These are phyloP conservation scores for Oryza longistaminata DNA, from an alignment of 176 grass and related monocot species.

Conservation along the genomic window DNA sequence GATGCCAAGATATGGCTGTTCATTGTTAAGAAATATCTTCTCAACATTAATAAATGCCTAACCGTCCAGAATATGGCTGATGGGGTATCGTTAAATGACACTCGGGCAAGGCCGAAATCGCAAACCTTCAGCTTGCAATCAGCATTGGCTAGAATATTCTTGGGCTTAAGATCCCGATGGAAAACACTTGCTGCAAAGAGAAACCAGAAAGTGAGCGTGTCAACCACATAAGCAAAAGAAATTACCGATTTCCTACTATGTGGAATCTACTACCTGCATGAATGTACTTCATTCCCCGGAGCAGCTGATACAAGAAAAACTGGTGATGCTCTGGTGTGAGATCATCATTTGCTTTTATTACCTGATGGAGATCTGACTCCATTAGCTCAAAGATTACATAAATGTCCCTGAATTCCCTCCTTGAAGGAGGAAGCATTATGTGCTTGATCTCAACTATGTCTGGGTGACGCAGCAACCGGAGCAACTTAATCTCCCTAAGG, in stretches of 20 bases:
- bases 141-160: slow-evolving; percentile 95
- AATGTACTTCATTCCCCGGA: slow-evolving; percentile 88
- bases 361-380: slow-evolving; percentile 85
- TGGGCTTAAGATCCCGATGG: slow-evolving; percentile 92
- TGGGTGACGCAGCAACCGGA: slow-evolving; percentile 69
- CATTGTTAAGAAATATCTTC: neutral
- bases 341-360: slow-evolving; percentile 89
- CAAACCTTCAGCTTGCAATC: slow-evolving; percentile 91
- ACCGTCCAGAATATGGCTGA: slow-evolving; percentile 98
- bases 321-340: slow-evolving; percentile 87
- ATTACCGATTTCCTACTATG: neutral
- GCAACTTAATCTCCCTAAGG: slow-evolving; percentile 87
- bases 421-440: slow-evolving; percentile 87
- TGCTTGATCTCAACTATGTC: slow-evolving; percentile 91
- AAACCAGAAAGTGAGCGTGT: slow-evolving; percentile 21
- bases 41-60: slow-evolving; percentile 38
- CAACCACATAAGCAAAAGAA: neutral
- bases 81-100: slow-evolving; percentile 86
- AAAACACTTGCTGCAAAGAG: slow-evolving; percentile 74
- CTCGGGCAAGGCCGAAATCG: slow-evolving; percentile 88
- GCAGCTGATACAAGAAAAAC: slow-evolving; percentile 90
- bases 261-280: slow-evolving; percentile 66
- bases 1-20: slow-evolving; percentile 9
- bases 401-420: slow-evolving; percentile 88
- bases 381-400: slow-evolving; percentile 90